These are phyloP conservation scores for Coemansia sp. DNA, from an alignment of 192 early-diverging fungal species.

Conservation along the genomic window DNA sequence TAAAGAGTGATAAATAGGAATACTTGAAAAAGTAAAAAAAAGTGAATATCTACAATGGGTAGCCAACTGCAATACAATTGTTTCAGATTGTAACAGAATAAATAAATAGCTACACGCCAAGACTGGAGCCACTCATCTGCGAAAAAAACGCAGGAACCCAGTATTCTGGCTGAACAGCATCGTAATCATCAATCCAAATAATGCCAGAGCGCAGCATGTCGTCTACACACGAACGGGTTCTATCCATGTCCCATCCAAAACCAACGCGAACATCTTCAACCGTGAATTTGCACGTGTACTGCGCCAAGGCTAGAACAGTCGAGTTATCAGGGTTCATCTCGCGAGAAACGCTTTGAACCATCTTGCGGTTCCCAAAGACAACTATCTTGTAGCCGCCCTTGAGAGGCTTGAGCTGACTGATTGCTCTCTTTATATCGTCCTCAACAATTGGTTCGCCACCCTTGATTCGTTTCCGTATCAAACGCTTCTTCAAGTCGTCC, in stretches of 20 bases:
- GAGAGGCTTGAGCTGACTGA: slow-evolving; percentile 84
- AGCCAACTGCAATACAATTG: too few relatives aligned
- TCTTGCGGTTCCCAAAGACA: slow-evolving; percentile 70
- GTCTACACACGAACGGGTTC: slow-evolving; percentile 39
- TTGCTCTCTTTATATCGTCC: slow-evolving; percentile 85
- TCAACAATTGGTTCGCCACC: slow-evolving; percentile 50
- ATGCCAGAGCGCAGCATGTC: slow-evolving; percentile 49
- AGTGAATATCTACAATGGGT: too few relatives aligned
- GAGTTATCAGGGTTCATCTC: slow-evolving; percentile 87
- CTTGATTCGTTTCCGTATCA: slow-evolving; percentile 66
- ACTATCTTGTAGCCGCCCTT: slow-evolving; percentile 88
- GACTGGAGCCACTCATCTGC: slow-evolving; percentile 21
- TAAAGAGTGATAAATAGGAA: too few relatives aligned
- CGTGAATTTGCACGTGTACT: slow-evolving; percentile 53
- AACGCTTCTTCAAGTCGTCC: slow-evolving; percentile 68
- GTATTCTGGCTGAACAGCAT: slow-evolving; percentile 23
- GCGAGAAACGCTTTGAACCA: slow-evolving; percentile 87
- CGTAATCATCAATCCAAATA: slow-evolving; percentile 44
- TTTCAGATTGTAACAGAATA: neutral
- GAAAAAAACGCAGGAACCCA: slow-evolving; percentile 50
- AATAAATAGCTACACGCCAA: slow-evolving; percentile 6
- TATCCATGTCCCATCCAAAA: slow-evolving; percentile 38
- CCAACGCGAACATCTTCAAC: slow-evolving; percentile 26
- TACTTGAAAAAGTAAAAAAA: too few relatives aligned
- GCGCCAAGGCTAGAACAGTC: slow-evolving; percentile 67